phyloP scores from a whole-genome alignment of 2,329 filamentous ascomycete genomes.

The Pseudocercospora eumusae region DNA sequence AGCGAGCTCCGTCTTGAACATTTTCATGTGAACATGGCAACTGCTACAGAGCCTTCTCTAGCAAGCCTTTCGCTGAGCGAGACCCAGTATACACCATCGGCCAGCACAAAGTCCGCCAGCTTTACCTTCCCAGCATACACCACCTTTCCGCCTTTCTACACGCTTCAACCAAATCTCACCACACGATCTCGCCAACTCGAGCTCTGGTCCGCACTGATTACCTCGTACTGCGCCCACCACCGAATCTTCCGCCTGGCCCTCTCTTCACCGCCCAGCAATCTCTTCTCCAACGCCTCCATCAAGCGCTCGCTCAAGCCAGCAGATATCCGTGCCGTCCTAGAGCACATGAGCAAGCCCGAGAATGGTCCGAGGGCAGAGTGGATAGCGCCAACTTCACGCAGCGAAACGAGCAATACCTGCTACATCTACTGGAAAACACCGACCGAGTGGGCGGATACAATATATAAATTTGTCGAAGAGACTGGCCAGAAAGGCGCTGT shows the following conservation, averaged over 20 bases:
- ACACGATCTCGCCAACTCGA: slow-evolving; percentile 74
- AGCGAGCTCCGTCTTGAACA: background rate
- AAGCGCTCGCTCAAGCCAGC: slow-evolving; percentile 51
- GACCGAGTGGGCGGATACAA: slow-evolving; percentile 82
- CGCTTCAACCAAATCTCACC: slow-evolving; percentile 70
- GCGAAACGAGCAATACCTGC: slow-evolving; percentile 56
- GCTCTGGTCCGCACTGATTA: slow-evolving; percentile 85
- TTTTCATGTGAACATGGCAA: background rate
- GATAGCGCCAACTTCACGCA: slow-evolving; percentile 45
- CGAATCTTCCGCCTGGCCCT: slow-evolving; percentile 74
- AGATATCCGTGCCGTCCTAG: slow-evolving; percentile 57
- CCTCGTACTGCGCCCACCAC: slow-evolving; percentile 77
- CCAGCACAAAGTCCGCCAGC: slow-evolving; percentile 1
- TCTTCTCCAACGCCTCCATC: slow-evolving; percentile 56
- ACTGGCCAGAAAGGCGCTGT: slow-evolving; percentile 88
- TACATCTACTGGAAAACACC: slow-evolving; percentile 84
- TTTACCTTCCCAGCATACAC: slow-evolving; percentile 57
- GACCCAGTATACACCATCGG: slow-evolving; percentile 11
- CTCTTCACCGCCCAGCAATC: slow-evolving; percentile 50
- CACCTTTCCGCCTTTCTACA: slow-evolving; percentile 83
- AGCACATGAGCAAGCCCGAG: slow-evolving; percentile 57
- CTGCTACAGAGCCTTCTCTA: slow-evolving; percentile 14
- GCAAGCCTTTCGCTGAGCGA: slow-evolving; percentile 19
- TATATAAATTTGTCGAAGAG: slow-evolving; percentile 79
- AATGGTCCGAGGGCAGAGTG: slow-evolving; percentile 63